A percentile compares a stretch with the other conserved stretches of the same genome.
These are phyloP conservation scores for Chytridiales sp. DNA, from an alignment of 371 early-diverging fungal genomes.

Conservation along the genomic window DNA sequence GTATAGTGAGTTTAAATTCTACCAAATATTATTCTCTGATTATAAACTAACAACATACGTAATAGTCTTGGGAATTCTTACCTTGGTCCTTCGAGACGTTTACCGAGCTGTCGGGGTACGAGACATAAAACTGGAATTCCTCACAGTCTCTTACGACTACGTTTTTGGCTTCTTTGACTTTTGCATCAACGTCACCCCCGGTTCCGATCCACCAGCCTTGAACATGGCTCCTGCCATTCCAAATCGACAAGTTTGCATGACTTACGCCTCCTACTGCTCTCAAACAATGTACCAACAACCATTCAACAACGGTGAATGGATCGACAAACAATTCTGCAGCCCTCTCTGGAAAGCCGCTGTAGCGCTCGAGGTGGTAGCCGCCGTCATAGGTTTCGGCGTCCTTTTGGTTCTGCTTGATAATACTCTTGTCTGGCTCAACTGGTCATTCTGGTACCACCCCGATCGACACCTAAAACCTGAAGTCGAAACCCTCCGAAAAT, in stretches of 20 bases:
- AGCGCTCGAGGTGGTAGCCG: conserved; percentile 13
- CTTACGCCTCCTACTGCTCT: background rate
- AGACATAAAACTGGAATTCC: background rate
- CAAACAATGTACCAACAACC: background rate
- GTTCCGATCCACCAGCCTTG: background rate
- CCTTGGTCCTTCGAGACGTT: background rate
- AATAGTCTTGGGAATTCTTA: background rate
- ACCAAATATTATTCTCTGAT: background rate
- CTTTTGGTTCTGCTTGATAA: conserved; percentile 20
- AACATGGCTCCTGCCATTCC: background rate
- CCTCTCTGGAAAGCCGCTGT: conserved; percentile 9
- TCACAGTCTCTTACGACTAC: conserved; percentile 1
- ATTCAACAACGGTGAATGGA: background rate
- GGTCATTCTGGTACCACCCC: conserved; percentile 22
- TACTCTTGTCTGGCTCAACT: conserved; percentile 24
- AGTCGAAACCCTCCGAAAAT: conserved; percentile 16
- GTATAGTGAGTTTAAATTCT: background rate
- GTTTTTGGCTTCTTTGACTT: conserved; percentile 10
- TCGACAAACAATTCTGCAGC: conserved; percentile 4
- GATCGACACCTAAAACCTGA: conserved; percentile 11
- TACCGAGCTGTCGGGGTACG: conserved; percentile 1
- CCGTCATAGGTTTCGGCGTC: conserved; percentile 13
- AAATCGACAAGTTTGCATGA: background rate
- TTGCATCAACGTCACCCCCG: background rate
- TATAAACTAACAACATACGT: background rate